Evolutionary conservation across 176 grass and related monocot genomes (phyloP).

Genomic region (Olyra latifolia): DNA sequence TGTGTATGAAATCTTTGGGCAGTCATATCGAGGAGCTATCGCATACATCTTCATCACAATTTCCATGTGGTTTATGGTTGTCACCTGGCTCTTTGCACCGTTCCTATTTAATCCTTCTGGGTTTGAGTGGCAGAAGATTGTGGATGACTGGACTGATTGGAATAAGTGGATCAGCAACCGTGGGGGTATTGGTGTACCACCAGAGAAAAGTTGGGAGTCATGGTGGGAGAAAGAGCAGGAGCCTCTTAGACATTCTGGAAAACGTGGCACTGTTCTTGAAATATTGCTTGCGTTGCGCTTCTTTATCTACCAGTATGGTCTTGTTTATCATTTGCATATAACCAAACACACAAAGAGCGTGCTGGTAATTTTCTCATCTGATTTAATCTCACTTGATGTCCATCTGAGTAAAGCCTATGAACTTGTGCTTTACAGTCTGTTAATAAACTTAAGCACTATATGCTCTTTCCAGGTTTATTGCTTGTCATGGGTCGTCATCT

Average conservation of each 20-base stretch:
- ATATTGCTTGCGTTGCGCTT: slow-evolving; percentile 78
- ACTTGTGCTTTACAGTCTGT: background rate
- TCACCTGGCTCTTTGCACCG: slow-evolving; percentile 95
- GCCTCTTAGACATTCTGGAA: slow-evolving; percentile 73
- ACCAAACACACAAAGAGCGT: slow-evolving; percentile 63
- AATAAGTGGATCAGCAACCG: slow-evolving; percentile 95
- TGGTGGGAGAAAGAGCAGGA: slow-evolving; percentile 98
- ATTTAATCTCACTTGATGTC: background rate
- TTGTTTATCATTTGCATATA: slow-evolving; percentile 94
- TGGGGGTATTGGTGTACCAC: slow-evolving; percentile 78
- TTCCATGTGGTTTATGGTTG: slow-evolving; percentile 99
- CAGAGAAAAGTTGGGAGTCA: slow-evolving; percentile 91
- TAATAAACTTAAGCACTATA: background rate
- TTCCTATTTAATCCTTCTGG: slow-evolving; percentile 98
- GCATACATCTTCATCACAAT: slow-evolving; percentile 90
- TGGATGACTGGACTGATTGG: slow-evolving; percentile 97
- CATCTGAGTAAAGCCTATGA: slow-evolving; percentile 13
- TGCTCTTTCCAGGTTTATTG: slow-evolving; percentile 79
- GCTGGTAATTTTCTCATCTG: slow-evolving; percentile 54
- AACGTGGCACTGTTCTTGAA: slow-evolving; percentile 73
- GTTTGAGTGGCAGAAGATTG: slow-evolving; percentile 98
- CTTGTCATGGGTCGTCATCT: slow-evolving; percentile 94
- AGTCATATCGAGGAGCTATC: slow-evolving; percentile 68
- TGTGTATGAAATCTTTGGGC: slow-evolving; percentile 89
- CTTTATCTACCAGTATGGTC: slow-evolving; percentile 96